Conservation (phyloP, 2,329 filamentous ascomycete species). For the Botrytis byssoidea region DNA sequence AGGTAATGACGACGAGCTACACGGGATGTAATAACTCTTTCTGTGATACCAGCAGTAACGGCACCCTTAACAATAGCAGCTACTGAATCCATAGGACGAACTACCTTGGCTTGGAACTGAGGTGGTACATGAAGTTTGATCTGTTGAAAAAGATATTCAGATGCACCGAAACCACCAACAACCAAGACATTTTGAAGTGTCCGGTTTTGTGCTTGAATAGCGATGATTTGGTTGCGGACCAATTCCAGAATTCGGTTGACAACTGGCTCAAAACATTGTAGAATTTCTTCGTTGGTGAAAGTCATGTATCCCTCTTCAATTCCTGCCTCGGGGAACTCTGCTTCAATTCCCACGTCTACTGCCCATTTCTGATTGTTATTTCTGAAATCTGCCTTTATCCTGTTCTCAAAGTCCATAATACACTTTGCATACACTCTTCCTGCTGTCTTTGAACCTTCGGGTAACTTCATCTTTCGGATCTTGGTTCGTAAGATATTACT, state of each 20-base stretch:
- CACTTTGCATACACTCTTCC: slow-evolving; percentile 98
- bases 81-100: slow-evolving; percentile 97
- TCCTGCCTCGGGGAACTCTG: slow-evolving; percentile 93
- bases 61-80: slow-evolving; percentile 98
- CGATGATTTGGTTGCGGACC: slow-evolving; percentile 97
- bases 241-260: slow-evolving; percentile 96
- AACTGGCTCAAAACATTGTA: slow-evolving; percentile 98
- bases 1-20: slow-evolving; percentile 97
- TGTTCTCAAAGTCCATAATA: slow-evolving; percentile 99
- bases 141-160: slow-evolving; percentile 98
- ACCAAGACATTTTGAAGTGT: slow-evolving; percentile 93
- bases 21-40: slow-evolving; percentile 94
- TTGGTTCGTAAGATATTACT: slow-evolving; percentile 97
- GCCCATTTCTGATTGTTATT: slow-evolving; percentile 99
- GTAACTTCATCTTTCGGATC: slow-evolving; percentile 98
- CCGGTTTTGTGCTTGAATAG: slow-evolving; percentile 95
- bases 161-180: slow-evolving; percentile 96
- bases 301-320: slow-evolving; percentile 99
- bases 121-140: slow-evolving; percentile 98
- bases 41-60: slow-evolving; percentile 95
- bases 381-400: slow-evolving; percentile 98
- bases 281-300: slow-evolving; percentile 97
- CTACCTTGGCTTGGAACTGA: slow-evolving; percentile 97
- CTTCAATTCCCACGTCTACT: slow-evolving; percentile 96
- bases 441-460: slow-evolving; percentile 95